These are phyloP conservation scores for Penicillium bialowiezense DNA, from an alignment of 495 filamentous ascomycete species.

Conservation along the genomic window DNA sequence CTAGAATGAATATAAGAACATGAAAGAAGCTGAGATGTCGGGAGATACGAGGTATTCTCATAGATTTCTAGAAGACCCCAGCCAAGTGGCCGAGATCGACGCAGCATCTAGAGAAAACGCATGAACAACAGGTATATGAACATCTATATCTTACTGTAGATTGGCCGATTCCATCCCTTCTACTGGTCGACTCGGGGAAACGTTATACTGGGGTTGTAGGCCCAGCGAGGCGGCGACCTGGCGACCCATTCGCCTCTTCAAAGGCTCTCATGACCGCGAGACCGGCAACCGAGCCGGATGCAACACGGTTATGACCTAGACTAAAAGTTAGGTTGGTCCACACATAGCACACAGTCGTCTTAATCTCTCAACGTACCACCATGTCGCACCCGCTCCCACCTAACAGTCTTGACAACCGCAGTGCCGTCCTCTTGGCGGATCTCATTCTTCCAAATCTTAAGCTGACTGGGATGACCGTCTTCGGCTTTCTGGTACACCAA, in stretches of 20 bases:
- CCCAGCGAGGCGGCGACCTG: too few relatives aligned
- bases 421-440: conserved; percentile 23
- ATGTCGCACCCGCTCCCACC: conserved; percentile 46
- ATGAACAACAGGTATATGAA: too few relatives aligned
- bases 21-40: too few relatives aligned
- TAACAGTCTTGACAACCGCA: conserved; percentile 44
- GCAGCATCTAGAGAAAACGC: too few relatives aligned
- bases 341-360: background rate
- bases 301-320: conserved; percentile 50
- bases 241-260: conserved; percentile 41
- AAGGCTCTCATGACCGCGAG: conserved; percentile 67
- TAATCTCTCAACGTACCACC: conserved; percentile 38
- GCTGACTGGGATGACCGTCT: conserved; percentile 25
- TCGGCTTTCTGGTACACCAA: conserved; percentile 37
- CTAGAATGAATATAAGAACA: too few relatives aligned
- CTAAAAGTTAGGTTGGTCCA: conserved; percentile 3
- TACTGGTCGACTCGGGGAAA: too few relatives aligned
- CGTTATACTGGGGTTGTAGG: too few relatives aligned
- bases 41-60: too few relatives aligned
- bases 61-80: too few relatives aligned
- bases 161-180: too few relatives aligned
- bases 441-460: conserved; percentile 39
- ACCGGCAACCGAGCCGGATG: conserved; percentile 50
- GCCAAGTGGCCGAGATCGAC: too few relatives aligned
- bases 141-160: too few relatives aligned